Base-by-base conservation (phyloP, 2,329 filamentous ascomycete genomes). In the Botryotinia globosa region DNA sequence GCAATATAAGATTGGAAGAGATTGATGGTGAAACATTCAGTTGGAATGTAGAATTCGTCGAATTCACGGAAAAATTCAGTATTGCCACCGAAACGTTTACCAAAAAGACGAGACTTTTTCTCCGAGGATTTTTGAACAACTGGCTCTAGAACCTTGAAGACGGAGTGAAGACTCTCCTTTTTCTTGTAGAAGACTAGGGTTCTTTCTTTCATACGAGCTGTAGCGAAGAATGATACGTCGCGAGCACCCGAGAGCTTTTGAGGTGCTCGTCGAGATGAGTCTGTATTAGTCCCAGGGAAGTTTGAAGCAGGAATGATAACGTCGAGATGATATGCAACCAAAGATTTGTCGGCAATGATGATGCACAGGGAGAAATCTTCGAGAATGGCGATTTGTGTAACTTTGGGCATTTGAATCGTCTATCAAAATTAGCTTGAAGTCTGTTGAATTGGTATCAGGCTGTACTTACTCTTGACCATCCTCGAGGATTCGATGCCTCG, bases 11-110 rank as follows among this genome's bases (percentile, higher is more conserved):
- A 94, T 81, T 98, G 94, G 88, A 98, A 99, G 69, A 99, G 88
- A 82, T 98, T 98, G 80, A 99, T 92, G 65, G 93, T 94, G 82
- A 92, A 97, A 82, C 94, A 98, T 81, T 99, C 97, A 3, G 93
- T 91, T 0, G 96, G 96, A 77, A 99, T 94, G 83, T 98, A 99
- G 83, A 99, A 99, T 77, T 98, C 96, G 83, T 99, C 96, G 81
- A 94, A 99, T 80, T 99, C 96, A 75, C 96, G 92, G 89, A 98
- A 99, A 78, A 95, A 95, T 78, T 99, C 96, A 0, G 95, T 98
- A 74, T 88, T 90, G 32, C 94, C 94, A 44, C 87, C 86, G 75
- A 90, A 89, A 51, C 77, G 78, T 74, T 77, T 79, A 56, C 88
- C 86, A 75, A 91, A 90, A 22, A 91, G 81, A 14, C 93, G 90